Evolutionary conservation across 192 early-diverging fungal species (phyloP).

Genomic region (Dissophora globulifera): DNA sequence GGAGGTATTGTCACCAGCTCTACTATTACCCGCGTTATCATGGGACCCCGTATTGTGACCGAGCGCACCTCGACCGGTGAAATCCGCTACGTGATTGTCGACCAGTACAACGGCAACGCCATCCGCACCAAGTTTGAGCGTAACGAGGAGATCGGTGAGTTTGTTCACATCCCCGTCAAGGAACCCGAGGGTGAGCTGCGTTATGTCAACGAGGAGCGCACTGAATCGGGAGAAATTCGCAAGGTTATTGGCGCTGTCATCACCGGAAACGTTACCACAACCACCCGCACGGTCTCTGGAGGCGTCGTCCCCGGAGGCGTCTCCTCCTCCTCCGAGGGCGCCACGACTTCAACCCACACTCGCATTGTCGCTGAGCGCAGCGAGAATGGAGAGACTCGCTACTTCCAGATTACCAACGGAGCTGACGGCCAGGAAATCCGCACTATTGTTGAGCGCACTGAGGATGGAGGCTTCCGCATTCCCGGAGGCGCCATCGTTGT

Average conservation of each 20-base stretch:
- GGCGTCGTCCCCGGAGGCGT: conserved; percentile 1
- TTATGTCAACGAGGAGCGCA: conserved; percentile 45
- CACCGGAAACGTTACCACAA: conserved; percentile 51
- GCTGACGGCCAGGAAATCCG: conserved; percentile 46
- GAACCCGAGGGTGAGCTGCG: conserved; percentile 54
- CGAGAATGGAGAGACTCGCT: conserved; percentile 27
- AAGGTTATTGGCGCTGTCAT: conserved; percentile 51
- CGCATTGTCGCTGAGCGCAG: conserved; percentile 45
- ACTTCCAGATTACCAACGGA: conserved; percentile 45
- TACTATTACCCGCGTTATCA: conserved; percentile 40
- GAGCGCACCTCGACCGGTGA: conserved; percentile 48
- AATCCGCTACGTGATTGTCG: conserved; percentile 51
- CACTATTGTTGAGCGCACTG: conserved; percentile 49
- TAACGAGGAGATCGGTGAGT: conserved; percentile 48
- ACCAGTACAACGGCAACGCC: conserved; percentile 49
- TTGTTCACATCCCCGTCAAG: conserved; percentile 51
- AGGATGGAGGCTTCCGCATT: conserved; percentile 50
- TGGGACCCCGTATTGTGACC: conserved; percentile 47
- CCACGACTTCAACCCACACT: conserved; percentile 35
- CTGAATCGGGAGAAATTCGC: conserved; percentile 48
- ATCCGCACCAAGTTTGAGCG: conserved; percentile 55
- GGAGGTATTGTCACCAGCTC: conserved; percentile 23
- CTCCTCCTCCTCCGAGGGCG: conserved; percentile 16
- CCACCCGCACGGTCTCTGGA: conserved; percentile 33
- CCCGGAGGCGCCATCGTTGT: conserved; percentile 45